phyloP scores from a whole-genome alignment of 129 eudicot genomes.

The Ambrosia artemisiifolia region DNA sequence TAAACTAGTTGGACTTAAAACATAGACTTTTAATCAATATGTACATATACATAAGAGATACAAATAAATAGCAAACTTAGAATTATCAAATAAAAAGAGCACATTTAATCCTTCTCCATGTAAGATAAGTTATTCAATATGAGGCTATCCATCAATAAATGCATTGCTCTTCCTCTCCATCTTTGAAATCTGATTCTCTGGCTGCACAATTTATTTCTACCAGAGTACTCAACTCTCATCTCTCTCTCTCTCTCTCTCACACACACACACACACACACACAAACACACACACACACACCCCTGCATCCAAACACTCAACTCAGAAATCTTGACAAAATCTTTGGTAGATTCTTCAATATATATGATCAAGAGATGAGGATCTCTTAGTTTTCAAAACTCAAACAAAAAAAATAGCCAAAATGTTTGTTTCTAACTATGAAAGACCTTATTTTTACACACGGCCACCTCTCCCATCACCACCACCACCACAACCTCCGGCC shows the following conservation, averaged over 20 bases:
- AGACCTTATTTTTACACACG: conserved; percentile 22
- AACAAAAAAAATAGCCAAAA: conserved; percentile 10
- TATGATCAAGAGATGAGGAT: background rate
- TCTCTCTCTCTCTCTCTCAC: conserved; percentile 3
- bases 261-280: background rate
- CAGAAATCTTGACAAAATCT: conserved; percentile 10
- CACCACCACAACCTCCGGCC: conserved; percentile 18
- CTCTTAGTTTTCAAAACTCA: background rate
- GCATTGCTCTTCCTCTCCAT: conserved; percentile 12
- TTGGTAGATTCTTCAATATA: conserved; percentile 6
- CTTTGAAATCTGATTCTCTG: conserved; percentile 20
- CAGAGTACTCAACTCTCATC: conserved; percentile 6
- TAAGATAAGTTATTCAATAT: conserved; percentile 12
- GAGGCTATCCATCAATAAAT: conserved; percentile 29
- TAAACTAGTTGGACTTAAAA: no score
- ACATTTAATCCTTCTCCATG: conserved; percentile 11
- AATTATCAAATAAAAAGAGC: background rate
- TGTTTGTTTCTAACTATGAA: conserved; percentile 18
- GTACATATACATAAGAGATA: background rate
- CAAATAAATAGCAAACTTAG: background rate
- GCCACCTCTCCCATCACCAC: conserved; percentile 6
- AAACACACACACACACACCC: background rate
- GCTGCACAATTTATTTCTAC: conserved; percentile 21
- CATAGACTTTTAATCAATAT: no score
- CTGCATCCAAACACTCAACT: conserved; percentile 21